Percentiles rank a stretch among this genome's conserved stretches.
These are phyloP conservation scores for Fraxinus greggii DNA, from an alignment of 305 asterid species.

Conservation along the genomic window DNA sequence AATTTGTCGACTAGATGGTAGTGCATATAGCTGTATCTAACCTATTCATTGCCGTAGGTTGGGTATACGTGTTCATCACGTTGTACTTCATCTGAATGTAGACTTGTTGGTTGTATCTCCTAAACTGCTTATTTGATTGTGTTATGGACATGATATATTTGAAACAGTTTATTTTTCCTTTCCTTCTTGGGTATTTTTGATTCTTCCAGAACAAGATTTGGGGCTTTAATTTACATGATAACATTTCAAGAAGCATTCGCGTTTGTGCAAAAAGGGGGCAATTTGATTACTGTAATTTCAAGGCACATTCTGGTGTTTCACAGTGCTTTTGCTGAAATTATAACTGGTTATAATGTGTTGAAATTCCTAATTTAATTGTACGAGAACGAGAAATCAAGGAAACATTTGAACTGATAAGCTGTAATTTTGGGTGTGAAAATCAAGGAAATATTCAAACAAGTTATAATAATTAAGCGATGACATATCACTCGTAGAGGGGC, in stretches of 20 bases:
- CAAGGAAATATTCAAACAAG: not conserved
- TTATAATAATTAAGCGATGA: not conserved
- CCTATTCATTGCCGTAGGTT: slow-evolving; percentile 25
- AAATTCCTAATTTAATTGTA: not conserved
- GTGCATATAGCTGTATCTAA: slow-evolving; percentile 28
- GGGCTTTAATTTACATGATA: not conserved
- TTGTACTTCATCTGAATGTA: not conserved
- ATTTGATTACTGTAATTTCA: not conserved
- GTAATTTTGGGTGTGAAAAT: not conserved
- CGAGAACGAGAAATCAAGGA: not conserved
- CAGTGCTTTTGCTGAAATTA: not conserved
- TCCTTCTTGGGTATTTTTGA: not conserved
- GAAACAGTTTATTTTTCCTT: not conserved
- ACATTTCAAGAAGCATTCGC: not conserved
- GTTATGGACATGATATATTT: not conserved
- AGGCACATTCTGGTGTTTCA: not conserved
- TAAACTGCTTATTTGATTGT: not conserved
- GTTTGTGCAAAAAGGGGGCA: not conserved
- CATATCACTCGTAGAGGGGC: not conserved
- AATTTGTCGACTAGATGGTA: slow-evolving; percentile 23
- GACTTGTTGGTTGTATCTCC: not conserved
- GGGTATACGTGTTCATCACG: not conserved
- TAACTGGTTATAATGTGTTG: not conserved
- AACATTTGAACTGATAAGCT: not conserved
- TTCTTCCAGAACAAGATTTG: not conserved